phyloP scores from a whole-genome alignment of 2,329 filamentous ascomycete species.

The Endoconidiophora polonica region DNA sequence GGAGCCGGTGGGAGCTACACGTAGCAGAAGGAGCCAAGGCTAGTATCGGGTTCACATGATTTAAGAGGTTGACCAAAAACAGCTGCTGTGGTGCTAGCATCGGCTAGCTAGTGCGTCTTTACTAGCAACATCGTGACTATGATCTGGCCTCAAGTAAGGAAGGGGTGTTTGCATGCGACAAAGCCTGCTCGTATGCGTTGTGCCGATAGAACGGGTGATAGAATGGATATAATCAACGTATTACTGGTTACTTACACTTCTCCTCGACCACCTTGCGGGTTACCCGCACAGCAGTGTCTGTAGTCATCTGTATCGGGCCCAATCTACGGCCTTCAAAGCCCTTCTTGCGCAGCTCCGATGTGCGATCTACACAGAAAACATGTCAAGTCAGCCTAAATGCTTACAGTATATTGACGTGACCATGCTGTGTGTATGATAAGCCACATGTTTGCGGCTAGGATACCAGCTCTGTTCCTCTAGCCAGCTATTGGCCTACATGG shows the following conservation, averaged over 20 bases:
- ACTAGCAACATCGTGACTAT: too few relatives aligned
- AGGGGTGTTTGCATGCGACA: neutral
- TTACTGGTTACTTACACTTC: slow-evolving; percentile 37
- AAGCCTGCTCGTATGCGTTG: neutral
- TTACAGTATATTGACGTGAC: neutral
- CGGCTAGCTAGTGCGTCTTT: too few relatives aligned
- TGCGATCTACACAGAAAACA: slow-evolving; percentile 48
- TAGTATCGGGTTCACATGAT: too few relatives aligned
- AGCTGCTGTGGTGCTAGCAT: too few relatives aligned
- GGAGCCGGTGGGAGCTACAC: too few relatives aligned
- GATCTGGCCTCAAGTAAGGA: neutral
- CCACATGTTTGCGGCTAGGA: too few relatives aligned
- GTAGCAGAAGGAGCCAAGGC: too few relatives aligned
- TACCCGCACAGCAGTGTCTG: slow-evolving; percentile 87
- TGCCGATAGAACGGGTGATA: neutral
- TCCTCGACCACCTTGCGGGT: slow-evolving; percentile 79
- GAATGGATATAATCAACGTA: neutral
- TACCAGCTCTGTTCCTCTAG: too few relatives aligned
- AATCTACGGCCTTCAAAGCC: slow-evolving; percentile 77
- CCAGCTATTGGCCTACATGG: too few relatives aligned
- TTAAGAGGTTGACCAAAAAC: too few relatives aligned
- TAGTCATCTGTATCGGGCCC: slow-evolving; percentile 94
- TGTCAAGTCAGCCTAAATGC: neutral
- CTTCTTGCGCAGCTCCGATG: slow-evolving; percentile 86
- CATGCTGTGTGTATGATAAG: neutral